Conservation (phyloP, 257 asterid species). For the Avicennia marina region DNA sequence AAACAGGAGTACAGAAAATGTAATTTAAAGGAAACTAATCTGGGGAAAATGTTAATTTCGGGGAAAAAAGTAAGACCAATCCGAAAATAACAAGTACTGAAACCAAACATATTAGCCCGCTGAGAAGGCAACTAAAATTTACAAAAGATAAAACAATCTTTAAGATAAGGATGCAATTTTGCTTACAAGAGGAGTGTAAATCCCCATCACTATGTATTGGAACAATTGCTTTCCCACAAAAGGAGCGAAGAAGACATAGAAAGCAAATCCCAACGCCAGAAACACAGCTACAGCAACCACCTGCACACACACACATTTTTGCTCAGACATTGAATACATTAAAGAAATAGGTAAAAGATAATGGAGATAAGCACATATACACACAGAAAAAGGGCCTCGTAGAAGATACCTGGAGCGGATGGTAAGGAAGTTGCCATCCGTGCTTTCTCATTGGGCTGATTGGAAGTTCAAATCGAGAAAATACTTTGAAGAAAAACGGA, state of each 20-base stretch:
- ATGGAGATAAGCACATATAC: too few relatives aligned
- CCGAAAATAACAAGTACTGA: too few relatives aligned
- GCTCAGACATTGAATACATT: conserved; percentile 15
- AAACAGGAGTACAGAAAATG: conserved; percentile 11
- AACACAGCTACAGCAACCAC: conserved; percentile 99
- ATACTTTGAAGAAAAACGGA: conserved; percentile 24
- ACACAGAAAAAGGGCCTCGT: too few relatives aligned
- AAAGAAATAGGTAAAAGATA: too few relatives aligned
- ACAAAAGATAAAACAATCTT: neutral
- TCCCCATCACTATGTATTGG: conserved; percentile 82
- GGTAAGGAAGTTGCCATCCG: conserved; percentile 99
- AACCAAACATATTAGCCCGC: conserved; percentile 19
- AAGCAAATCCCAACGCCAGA: conserved; percentile 97
- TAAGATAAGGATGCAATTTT: conserved; percentile 16
- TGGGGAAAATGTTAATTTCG: too few relatives aligned
- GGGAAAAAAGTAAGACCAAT: too few relatives aligned
- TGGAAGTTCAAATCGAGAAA: conserved; percentile 27
- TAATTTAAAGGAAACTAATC: too few relatives aligned
- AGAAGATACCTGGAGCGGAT: conserved; percentile 87
- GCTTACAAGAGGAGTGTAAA: conserved; percentile 97
- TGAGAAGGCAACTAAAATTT: conserved; percentile 5
- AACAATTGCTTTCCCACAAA: conserved; percentile 81
- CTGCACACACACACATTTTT: conserved; percentile 39
- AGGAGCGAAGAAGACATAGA: conserved; percentile 98
- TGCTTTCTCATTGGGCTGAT: conserved; percentile 85